Conservation (phyloP, 2,329 filamentous ascomycete species). For the Pseudocercospora fuligena region DNA sequence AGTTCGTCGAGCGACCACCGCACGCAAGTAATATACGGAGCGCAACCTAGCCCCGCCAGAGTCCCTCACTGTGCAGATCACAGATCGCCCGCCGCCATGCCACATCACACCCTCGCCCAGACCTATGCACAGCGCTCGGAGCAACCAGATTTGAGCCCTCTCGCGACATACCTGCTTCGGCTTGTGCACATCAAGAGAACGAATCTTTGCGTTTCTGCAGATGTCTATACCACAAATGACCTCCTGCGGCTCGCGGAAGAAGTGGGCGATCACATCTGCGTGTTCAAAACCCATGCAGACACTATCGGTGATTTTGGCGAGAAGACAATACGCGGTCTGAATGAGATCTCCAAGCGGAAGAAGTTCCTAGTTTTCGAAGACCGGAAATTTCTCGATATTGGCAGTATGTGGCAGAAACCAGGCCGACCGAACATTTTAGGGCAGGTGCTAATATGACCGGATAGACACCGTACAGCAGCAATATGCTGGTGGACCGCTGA, state of each 20-base stretch:
- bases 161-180: conserved; percentile 55
- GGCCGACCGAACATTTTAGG: background rate
- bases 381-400: conserved; percentile 61
- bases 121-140: conserved; percentile 53
- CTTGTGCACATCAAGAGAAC: conserved; percentile 57
- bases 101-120: conserved; percentile 48
- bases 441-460: conserved; percentile 4
- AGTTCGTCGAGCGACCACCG: background rate
- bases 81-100: conserved; percentile 20
- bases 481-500: conserved; percentile 56
- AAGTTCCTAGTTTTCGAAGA: conserved; percentile 61
- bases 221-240: conserved; percentile 61
- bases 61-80: conserved; percentile 1
- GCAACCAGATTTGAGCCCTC: conserved; percentile 48
- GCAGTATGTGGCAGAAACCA: conserved; percentile 47
- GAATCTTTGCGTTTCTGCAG: conserved; percentile 61
- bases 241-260: conserved; percentile 62
- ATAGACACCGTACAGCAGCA: conserved; percentile 60
- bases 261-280: conserved; percentile 64
- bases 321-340: conserved; percentile 56
- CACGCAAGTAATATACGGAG: background rate
- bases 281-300: conserved; percentile 66
- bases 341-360: conserved; percentile 55
- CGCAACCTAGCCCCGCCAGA: background rate
- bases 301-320: conserved; percentile 65